These are phyloP conservation scores for Paramyrothecium sp. DNA, from an alignment of 2,329 filamentous ascomycete genomes.

Conservation along the genomic window DNA sequence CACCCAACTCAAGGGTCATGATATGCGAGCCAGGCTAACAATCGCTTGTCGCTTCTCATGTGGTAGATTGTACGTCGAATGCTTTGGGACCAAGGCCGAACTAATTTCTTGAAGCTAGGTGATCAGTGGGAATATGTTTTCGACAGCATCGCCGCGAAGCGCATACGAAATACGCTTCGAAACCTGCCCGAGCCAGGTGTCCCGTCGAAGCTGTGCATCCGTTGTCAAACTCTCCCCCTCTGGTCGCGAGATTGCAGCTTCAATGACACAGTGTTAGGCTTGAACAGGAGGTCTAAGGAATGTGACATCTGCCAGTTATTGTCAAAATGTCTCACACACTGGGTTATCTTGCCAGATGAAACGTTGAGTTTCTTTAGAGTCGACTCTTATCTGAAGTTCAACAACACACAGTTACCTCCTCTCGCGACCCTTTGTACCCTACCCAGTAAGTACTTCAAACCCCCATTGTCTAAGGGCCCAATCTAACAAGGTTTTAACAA, in stretches of 20 bases:
- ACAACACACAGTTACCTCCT: not conserved
- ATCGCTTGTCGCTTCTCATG: too few relatives aligned
- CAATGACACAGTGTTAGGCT: not conserved
- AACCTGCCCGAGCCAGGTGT: not conserved
- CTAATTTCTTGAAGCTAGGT: not conserved
- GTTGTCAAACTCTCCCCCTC: not conserved
- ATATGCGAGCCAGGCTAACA: too few relatives aligned
- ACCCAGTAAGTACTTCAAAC: not conserved
- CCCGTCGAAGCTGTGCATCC: not conserved
- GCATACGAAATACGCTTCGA: not conserved
- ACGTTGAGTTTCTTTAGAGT: not conserved
- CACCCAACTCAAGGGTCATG: too few relatives aligned
- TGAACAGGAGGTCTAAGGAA: not conserved
- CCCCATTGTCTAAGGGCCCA: not conserved
- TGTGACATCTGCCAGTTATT: not conserved
- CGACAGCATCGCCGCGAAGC: not conserved
- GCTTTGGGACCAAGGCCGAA: too few relatives aligned
- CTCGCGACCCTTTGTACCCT: not conserved
- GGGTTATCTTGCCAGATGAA: not conserved
- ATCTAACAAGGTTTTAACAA: not conserved
- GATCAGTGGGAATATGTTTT: not conserved
- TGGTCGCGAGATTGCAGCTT: not conserved
- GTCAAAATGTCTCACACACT: not conserved
- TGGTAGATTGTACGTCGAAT: too few relatives aligned
- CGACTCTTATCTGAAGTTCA: not conserved